Conservation (phyloP, 768 basidiomycete species). For the Jaapia argillacea region DNA sequence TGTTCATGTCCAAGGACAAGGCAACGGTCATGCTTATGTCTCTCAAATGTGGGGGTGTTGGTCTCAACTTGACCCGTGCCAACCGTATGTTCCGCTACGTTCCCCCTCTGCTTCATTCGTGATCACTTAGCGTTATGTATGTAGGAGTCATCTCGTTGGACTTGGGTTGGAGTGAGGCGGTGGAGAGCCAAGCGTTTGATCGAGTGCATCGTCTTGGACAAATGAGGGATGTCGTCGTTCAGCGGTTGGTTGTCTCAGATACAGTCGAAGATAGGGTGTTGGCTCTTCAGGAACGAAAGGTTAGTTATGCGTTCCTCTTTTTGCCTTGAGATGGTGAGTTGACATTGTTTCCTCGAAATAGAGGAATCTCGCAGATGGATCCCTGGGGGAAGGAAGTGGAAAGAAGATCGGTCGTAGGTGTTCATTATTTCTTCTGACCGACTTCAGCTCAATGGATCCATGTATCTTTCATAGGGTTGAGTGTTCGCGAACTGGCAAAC, state of each 20-base stretch:
- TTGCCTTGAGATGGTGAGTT: not conserved
- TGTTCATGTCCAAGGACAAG: constrained; percentile 52
- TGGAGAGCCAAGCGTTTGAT: constrained; percentile 54
- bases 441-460: not conserved
- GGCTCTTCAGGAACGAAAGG: constrained; percentile 51
- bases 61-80: constrained; percentile 49
- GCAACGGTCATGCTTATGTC: constrained; percentile 54
- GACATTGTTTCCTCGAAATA: constrained; percentile 1
- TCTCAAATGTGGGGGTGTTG: constrained; percentile 50
- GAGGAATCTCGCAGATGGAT: constrained; percentile 50
- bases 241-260: constrained; percentile 46
- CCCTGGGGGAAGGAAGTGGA: constrained; percentile 50
- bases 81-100: constrained; percentile 26
- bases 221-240: constrained; percentile 35
- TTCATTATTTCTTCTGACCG: constrained; percentile 9
- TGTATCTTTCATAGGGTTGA: constrained; percentile 22
- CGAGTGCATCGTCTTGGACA: constrained; percentile 35
- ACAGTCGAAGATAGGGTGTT: constrained; percentile 68
- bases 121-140: not conserved
- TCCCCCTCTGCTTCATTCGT: not conserved
- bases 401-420: constrained; percentile 45
- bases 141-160: constrained; percentile 48
- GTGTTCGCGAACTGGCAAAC: constrained; percentile 40
- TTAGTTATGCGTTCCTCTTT: constrained; percentile 10
- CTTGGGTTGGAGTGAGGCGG: constrained; percentile 54